These are phyloP conservation scores for Phyllosticta citribraziliensis DNA, from an alignment of 2,329 filamentous ascomycete genomes.

Conservation along the genomic window DNA sequence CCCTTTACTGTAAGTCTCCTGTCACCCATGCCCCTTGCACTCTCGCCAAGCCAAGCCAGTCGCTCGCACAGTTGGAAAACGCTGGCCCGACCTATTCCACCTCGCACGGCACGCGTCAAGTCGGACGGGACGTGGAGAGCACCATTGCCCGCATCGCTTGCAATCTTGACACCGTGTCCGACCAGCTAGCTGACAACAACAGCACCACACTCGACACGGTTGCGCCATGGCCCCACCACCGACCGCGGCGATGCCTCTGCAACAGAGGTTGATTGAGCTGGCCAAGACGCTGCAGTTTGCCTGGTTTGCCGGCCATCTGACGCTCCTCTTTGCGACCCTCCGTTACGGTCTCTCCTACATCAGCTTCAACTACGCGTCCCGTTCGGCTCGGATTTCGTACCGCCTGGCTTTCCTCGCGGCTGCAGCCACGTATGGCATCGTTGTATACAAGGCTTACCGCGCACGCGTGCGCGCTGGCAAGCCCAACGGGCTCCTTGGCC, in stretches of 20 bases:
- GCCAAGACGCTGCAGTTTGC: conserved; percentile 89
- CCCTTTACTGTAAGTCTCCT: conserved; percentile 19
- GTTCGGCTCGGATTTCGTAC: conserved; percentile 74
- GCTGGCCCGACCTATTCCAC: background rate
- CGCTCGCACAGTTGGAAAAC: background rate
- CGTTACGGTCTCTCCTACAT: conserved; percentile 82
- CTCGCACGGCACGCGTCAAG: background rate
- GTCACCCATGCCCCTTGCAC: background rate
- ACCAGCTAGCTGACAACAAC: background rate
- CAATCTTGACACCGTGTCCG: background rate
- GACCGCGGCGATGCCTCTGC: conserved; percentile 56
- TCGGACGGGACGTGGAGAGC: background rate
- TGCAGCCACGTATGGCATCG: conserved; percentile 89
- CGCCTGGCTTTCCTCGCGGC: conserved; percentile 84
- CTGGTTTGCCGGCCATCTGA: conserved; percentile 63
- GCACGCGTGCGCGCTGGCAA: conserved; percentile 69
- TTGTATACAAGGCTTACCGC: conserved; percentile 95
- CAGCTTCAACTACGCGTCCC: conserved; percentile 74
- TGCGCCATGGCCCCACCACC: conserved; percentile 63
- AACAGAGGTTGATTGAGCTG: conserved; percentile 64
- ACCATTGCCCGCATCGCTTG: background rate
- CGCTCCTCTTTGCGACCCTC: conserved; percentile 69
- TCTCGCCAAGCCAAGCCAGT: conserved; percentile 1
- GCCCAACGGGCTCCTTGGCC: conserved; percentile 52
- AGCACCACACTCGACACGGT: conserved; percentile 19